Evolutionary conservation across 2,329 filamentous ascomycete genomes (phyloP).

Genomic region (Fusarium musae): DNA sequence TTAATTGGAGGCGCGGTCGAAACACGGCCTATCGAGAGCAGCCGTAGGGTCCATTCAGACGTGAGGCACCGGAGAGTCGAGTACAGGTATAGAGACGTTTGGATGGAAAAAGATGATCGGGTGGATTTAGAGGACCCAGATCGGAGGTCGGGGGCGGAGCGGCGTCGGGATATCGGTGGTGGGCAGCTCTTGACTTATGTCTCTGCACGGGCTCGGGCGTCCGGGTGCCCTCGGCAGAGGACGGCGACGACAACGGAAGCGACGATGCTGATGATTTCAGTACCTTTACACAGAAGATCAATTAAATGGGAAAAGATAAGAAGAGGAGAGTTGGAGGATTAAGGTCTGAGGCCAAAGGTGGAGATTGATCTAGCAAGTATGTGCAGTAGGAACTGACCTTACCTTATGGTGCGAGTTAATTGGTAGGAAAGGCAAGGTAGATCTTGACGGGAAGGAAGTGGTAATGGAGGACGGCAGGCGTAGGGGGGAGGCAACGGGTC

Average conservation of each 20-base stretch:
- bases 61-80: conserved; percentile 31
- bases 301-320: conserved; percentile 8
- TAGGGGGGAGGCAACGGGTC: conserved; percentile 22
- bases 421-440: conserved; percentile 3
- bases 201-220: conserved; percentile 46
- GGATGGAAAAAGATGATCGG: conserved; percentile 10
- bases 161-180: conserved; percentile 36
- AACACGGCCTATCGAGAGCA: conserved; percentile 41
- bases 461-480: conserved; percentile 2
- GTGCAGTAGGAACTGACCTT: conserved; percentile 4
- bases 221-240: conserved; percentile 43
- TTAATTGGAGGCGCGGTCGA: conserved; percentile 44
- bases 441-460: conserved; percentile 2
- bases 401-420: conserved; percentile 17
- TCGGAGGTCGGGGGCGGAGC: conserved; percentile 38
- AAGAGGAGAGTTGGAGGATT: conserved; percentile 26
- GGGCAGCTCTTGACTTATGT: conserved; percentile 29
- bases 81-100: conserved; percentile 19
- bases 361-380: conserved; percentile 15
- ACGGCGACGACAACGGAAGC: conserved; percentile 35
- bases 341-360: conserved; percentile 28
- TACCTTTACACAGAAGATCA: conserved; percentile 4
- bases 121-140: conserved; percentile 26
- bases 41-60: conserved; percentile 45
- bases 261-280: conserved; percentile 2